A percentile compares a stretch with the other conserved stretches of the same genome.
Conservation (phyloP, 306 rosid species). For the Gillenia trifoliata region DNA sequence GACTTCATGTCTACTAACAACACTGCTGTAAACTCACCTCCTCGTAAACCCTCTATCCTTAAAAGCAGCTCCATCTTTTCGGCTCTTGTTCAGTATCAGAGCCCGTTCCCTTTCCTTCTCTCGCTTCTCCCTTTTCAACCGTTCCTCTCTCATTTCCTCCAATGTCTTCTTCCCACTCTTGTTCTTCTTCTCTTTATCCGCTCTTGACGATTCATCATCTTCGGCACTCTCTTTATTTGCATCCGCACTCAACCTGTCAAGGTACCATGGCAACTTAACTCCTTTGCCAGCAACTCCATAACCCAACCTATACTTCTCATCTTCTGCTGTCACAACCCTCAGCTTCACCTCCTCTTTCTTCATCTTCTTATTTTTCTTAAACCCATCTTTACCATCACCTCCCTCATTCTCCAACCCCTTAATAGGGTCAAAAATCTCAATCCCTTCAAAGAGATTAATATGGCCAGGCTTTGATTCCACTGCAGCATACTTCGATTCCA, state of each 20-base stretch:
- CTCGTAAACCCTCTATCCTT: constrained; percentile 33
- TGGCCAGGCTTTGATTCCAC: constrained; percentile 51
- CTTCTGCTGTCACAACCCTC: constrained; percentile 57
- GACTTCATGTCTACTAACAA: not conserved
- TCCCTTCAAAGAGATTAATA: constrained; percentile 78
- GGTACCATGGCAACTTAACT: constrained; percentile 87
- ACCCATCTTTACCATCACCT: constrained; percentile 28
- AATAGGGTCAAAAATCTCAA: constrained; percentile 71
- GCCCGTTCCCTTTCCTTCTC: constrained; percentile 82
- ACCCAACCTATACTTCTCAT: constrained; percentile 82
- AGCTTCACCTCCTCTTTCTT: constrained; percentile 47
- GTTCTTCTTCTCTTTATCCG: constrained; percentile 34
- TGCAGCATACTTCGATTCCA: not conserved
- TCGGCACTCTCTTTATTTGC: constrained; percentile 17
- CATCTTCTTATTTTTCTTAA: constrained; percentile 53
- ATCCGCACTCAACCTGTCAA: constrained; percentile 35
- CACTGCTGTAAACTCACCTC: constrained; percentile 32
- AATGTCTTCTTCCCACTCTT: constrained; percentile 54
- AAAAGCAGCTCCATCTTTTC: constrained; percentile 22
- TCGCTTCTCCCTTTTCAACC: constrained; percentile 62
- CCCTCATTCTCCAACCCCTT: constrained; percentile 31
- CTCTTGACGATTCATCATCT: constrained; percentile 19
- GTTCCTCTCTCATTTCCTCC: constrained; percentile 79
- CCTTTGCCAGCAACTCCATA: constrained; percentile 90
- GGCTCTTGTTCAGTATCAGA: constrained; percentile 33